Evolutionary conservation across 768 basidiomycete species (phyloP).

Genomic region (Rhizopogon salebrosus): DNA sequence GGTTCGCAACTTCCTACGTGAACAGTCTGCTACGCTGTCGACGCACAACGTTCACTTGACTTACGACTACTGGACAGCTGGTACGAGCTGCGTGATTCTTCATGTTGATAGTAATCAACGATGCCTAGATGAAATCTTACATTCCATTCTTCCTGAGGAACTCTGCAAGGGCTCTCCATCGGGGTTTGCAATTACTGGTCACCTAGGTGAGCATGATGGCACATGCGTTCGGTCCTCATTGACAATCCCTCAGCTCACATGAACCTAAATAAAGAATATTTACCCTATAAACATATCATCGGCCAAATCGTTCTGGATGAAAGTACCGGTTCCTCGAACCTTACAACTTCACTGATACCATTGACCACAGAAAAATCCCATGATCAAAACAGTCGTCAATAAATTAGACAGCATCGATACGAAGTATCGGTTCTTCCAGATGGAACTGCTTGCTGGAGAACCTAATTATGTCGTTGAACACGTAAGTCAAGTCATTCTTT

Average conservation of each 20-base stretch:
- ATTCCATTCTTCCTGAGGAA: conserved; percentile 74
- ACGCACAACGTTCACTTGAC: conserved; percentile 58
- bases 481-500: conserved; percentile 34
- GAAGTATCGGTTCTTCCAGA: conserved; percentile 88
- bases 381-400: conserved; percentile 87
- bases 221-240: neutral
- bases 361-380: conserved; percentile 71
- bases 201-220: conserved; percentile 65
- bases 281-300: conserved; percentile 88
- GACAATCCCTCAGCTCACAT: conserved; percentile 62
- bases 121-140: conserved; percentile 73
- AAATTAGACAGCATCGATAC: conserved; percentile 84
- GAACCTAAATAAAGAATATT: conserved; percentile 85
- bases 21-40: conserved; percentile 52
- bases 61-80: conserved; percentile 88
- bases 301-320: conserved; percentile 92
- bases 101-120: conserved; percentile 1
- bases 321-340: conserved; percentile 21
- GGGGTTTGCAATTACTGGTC: conserved; percentile 85
- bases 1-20: conserved; percentile 48
- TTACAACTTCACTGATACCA: conserved; percentile 6
- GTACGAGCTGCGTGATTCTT: conserved; percentile 37
- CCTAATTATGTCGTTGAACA: conserved; percentile 82
- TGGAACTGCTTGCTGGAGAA: conserved; percentile 95
- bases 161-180: conserved; percentile 76